Evolutionary conservation across 345 rosid genomes (phyloP).

Genomic region (Excoecaria cochinchinensis): DNA sequence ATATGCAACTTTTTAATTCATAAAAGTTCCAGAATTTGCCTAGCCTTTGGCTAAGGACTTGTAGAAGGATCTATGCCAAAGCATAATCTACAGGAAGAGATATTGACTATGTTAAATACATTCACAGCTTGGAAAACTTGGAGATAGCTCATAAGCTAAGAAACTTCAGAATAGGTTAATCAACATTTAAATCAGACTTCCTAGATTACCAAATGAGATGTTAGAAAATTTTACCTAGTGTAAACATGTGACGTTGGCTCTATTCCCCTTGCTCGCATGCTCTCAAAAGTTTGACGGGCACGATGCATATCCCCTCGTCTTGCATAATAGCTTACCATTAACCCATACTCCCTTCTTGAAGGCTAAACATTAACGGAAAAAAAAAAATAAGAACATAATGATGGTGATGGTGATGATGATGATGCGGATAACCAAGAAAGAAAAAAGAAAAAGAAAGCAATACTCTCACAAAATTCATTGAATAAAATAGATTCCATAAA

Average conservation of each 20-base stretch:
- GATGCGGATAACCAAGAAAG: too few species aligned
- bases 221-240: constrained; percentile 58
- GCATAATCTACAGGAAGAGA: background rate
- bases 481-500: background rate
- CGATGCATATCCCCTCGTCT: constrained; percentile 95
- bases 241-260: constrained; percentile 84
- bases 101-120: background rate
- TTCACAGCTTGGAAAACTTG: background rate
- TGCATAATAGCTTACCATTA: constrained; percentile 93
- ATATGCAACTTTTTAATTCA: background rate
- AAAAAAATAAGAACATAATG: background rate
- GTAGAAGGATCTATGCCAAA: background rate
- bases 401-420: too few species aligned
- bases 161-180: background rate
- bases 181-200: background rate
- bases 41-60: background rate
- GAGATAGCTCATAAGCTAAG: constrained; percentile 5
- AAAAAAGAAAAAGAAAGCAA: background rate
- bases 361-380: constrained; percentile 52
- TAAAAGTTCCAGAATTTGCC: background rate
- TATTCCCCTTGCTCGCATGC: constrained; percentile 90
- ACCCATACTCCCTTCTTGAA: constrained; percentile 90
- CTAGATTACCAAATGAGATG: constrained; percentile 3
- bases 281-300: constrained; percentile 89
- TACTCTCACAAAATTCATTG: background rate